Base-by-base conservation (phyloP, 2,329 filamentous ascomycete genomes). In the Ascochyta rabiei region DNA sequence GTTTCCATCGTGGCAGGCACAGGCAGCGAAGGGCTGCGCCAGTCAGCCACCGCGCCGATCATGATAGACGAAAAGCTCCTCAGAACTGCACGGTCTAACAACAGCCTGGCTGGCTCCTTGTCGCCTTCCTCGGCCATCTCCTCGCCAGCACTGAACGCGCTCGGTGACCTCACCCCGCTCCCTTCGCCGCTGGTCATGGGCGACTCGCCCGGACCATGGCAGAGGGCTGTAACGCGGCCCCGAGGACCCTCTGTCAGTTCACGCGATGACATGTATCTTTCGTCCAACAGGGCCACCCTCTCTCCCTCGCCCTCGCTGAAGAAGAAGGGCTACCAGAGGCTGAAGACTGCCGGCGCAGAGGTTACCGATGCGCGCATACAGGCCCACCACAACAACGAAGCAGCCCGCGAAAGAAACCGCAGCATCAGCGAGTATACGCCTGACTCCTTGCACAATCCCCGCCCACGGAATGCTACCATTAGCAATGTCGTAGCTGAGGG, bases 391-490 rank as follows among this genome's bases (percentile, higher is more conserved):
- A 70, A 68, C 55, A 70, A 66, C 53, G 72, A 73, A 34, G 60
- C 60, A 24, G 64, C 60, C 16, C 89, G 91, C 72, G 79, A 80
- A 12, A 84, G 90, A 55, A 92, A 95, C 72, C 84, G 93, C 65
- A 97, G 93, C 74, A 79, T 95, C 23, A 96, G 92, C 77, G 93
- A 97, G 61, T 96, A 96, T 74, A 82, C 86, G 0, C 91, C 92
- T 2, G 89, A 95, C 48, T 79, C 84, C 5, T 79, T 88, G 60
- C 81, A 86, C 38, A 83, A 89, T 44, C 82, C 88, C 0, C 89
- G 86, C 68, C 77, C 79, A 28, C 85, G 91, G 38, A 87, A 91
- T 59, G 83, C 90, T 50, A 90, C 89, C 0, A 86, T 95, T 15
- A 80, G 86, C 33, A 68, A 62, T 47, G 56, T 66, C 16, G 61